phyloP scores from a whole-genome alignment of 805 yeast genomes.

The Maudiozyma pseudohumilis region DNA sequence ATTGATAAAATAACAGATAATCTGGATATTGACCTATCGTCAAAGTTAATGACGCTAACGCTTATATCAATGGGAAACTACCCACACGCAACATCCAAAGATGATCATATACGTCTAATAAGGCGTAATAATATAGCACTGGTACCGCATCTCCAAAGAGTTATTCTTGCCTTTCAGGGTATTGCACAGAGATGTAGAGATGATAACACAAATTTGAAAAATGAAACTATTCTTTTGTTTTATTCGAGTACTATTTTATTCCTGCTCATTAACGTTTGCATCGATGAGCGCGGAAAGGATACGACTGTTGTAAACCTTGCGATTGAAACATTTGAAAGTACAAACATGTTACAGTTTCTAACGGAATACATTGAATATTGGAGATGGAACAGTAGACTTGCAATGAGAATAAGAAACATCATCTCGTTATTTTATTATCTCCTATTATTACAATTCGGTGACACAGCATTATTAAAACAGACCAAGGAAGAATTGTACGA shows the following conservation, averaged over 20 bases:
- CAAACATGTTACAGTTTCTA: conserved; percentile 35
- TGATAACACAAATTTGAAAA: conserved; percentile 11
- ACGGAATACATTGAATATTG: conserved; percentile 50
- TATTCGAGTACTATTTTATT: conserved; percentile 21
- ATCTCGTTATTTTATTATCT: conserved; percentile 45
- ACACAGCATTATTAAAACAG: conserved; percentile 28
- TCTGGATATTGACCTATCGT: conserved; percentile 3
- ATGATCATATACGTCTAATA: conserved; percentile 13
- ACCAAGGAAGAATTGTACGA: conserved; percentile 40
- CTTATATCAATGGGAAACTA: conserved; percentile 24
- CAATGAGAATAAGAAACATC: conserved; percentile 47
- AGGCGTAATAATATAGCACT: conserved; percentile 18
- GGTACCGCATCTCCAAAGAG: conserved; percentile 6
- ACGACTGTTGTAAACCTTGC: conserved; percentile 3
- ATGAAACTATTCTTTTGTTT: conserved; percentile 16
- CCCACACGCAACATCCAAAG: conserved; percentile 5
- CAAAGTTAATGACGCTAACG: conserved; percentile 14
- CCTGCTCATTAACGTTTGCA: conserved; percentile 14
- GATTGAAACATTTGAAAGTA: conserved; percentile 11
- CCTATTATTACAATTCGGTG: conserved; percentile 56
- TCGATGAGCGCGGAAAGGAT: conserved; percentile 14
- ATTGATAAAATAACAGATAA: conserved; percentile 4
- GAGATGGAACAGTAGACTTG: conserved; percentile 44
- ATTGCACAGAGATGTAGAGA: conserved; percentile 22
- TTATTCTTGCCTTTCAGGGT: conserved; percentile 14